phyloP scores from a whole-genome alignment of 257 asterid genomes.

The Solanum medicagineum region DNA sequence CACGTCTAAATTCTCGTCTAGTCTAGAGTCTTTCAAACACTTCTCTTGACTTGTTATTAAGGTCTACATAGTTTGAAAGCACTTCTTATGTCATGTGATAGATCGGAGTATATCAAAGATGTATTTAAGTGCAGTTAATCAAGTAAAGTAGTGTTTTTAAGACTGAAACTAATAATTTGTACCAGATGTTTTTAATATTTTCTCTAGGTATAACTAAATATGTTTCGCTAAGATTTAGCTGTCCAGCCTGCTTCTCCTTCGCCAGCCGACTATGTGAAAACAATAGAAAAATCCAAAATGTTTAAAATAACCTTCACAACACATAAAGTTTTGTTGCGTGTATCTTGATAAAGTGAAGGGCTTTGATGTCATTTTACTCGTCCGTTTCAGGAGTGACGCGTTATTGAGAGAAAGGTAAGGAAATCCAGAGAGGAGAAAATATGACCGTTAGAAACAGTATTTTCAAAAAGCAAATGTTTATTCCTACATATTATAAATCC shows the following conservation, averaged over 20 bases:
- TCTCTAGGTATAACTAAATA: too few species aligned
- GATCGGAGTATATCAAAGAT: too few species aligned
- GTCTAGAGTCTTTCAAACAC: too few species aligned
- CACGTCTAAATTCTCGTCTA: too few species aligned
- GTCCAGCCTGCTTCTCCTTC: background rate
- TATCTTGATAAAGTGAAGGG: background rate
- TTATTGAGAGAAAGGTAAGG: background rate
- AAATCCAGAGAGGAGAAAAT: conserved; percentile 11
- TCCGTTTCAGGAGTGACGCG: background rate
- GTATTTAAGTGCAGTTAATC: too few species aligned
- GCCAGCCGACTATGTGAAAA: background rate
- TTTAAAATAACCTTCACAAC: background rate
- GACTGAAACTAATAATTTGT: too few species aligned
- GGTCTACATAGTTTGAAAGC: too few species aligned
- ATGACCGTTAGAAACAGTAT: conserved; percentile 39
- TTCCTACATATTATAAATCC: conserved; percentile 7
- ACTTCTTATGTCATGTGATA: too few species aligned
- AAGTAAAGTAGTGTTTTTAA: too few species aligned
- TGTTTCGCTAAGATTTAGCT: too few species aligned
- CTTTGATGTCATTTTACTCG: background rate
- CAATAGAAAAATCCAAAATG: background rate
- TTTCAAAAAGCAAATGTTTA: background rate
- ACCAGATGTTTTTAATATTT: too few species aligned
- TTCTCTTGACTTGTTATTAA: too few species aligned
- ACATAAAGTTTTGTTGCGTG: background rate